A percentile compares a stretch with the other conserved stretches of the same genome.
Evolutionary conservation across 352 stramenopile species (phyloP).

Genomic region (Blastocystis sp.): DNA sequence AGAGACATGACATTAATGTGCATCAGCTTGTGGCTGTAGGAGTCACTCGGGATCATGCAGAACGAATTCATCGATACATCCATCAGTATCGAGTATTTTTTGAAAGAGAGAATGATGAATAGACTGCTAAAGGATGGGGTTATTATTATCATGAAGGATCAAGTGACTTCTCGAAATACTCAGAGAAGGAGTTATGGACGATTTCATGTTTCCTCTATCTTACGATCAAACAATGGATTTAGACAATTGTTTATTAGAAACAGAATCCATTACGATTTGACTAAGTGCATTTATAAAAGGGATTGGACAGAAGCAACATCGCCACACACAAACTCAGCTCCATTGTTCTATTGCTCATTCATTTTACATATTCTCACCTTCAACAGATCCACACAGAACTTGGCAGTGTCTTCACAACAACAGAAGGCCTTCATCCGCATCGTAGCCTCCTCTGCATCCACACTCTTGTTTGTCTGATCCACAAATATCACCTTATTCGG

Average conservation of each 20-base stretch:
- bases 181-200: constrained; percentile 1
- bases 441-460: not conserved
- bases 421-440: constrained; percentile 6
- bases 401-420: not conserved
- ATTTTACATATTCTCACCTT: not conserved
- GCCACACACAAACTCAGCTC: constrained; percentile 13
- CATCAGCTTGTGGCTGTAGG: not conserved
- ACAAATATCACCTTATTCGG: constrained; percentile 26
- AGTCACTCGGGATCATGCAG: not conserved
- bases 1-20: not conserved
- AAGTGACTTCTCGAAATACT: constrained; percentile 25
- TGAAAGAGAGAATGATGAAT: not conserved
- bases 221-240: not conserved
- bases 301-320: constrained; percentile 7
- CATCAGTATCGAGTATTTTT: constrained; percentile 29
- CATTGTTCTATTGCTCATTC: constrained; percentile 4
- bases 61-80: constrained; percentile 6
- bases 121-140: not conserved
- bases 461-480: not conserved
- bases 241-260: constrained; percentile 35
- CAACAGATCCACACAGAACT: constrained; percentile 25
- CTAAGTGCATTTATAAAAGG: constrained; percentile 18
- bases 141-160: not conserved
- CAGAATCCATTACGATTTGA: constrained; percentile 28
- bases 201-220: constrained; percentile 3